phyloP scores from a whole-genome alignment of 371 early-diverging fungal genomes.

The Umbelopsis sp. region DNA sequence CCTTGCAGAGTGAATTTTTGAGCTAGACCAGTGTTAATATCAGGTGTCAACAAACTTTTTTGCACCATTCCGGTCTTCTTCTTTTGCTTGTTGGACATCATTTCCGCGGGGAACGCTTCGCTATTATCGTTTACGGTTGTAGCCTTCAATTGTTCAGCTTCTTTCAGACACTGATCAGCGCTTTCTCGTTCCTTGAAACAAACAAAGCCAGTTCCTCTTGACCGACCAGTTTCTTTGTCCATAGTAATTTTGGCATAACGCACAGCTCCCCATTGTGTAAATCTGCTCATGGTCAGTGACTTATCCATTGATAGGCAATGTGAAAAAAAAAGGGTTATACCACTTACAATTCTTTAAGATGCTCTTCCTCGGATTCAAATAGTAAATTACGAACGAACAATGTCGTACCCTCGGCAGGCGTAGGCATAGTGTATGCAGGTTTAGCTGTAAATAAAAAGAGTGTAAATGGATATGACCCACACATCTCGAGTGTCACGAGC shows the following conservation, averaged over 20 bases:
- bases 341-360: slow-evolving; percentile 72
- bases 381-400: slow-evolving; percentile 91
- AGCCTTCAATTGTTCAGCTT: slow-evolving; percentile 60
- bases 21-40: slow-evolving; percentile 60
- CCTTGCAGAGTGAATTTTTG: slow-evolving; percentile 77
- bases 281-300: slow-evolving; percentile 24
- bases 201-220: slow-evolving; percentile 94
- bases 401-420: slow-evolving; percentile 71
- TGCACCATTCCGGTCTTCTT: slow-evolving; percentile 60
- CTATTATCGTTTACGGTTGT: slow-evolving; percentile 47
- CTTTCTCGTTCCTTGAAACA: slow-evolving; percentile 76
- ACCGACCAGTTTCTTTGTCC: slow-evolving; percentile 79
- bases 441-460: slow-evolving; percentile 5
- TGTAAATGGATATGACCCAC: too few species aligned
- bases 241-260: slow-evolving; percentile 84
- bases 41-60: slow-evolving; percentile 71
- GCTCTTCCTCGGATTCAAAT: slow-evolving; percentile 88
- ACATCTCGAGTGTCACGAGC: not conserved
- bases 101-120: slow-evolving; percentile 29
- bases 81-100: slow-evolving; percentile 52
- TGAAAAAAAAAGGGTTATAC: too few species aligned
- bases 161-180: slow-evolving; percentile 75
- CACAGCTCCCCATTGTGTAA: slow-evolving; percentile 77
- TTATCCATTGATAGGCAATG: too few species aligned
- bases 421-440: slow-evolving; percentile 35